phyloP scores from a whole-genome alignment of 768 basidiomycete species.

The Coprinopsis marcescibilis region DNA sequence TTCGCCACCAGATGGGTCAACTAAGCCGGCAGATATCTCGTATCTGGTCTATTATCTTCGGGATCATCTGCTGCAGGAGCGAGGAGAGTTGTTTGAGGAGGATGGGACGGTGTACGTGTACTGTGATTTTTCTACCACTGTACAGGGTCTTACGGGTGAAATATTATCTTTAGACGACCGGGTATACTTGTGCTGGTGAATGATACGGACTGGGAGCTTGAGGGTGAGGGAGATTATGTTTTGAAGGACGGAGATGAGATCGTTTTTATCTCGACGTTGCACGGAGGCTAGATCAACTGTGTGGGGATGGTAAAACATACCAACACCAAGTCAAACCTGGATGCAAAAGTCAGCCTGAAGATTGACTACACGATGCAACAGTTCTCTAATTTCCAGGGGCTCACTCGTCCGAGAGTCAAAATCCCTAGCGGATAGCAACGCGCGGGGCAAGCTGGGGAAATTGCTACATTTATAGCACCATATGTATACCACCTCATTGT shows the following conservation, averaged over 20 bases:
- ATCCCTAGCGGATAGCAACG: too few relatives aligned
- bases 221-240: slow-evolving; percentile 85
- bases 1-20: slow-evolving; percentile 16
- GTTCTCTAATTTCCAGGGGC: too few relatives aligned
- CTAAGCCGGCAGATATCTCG: slow-evolving; percentile 54
- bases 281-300: slow-evolving; percentile 93
- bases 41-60: slow-evolving; percentile 78
- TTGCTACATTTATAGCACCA: too few relatives aligned
- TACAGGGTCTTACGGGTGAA: too few relatives aligned
- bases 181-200: slow-evolving; percentile 97
- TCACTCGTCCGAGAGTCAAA: too few relatives aligned
- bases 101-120: slow-evolving; percentile 81
- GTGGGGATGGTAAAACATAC: too few relatives aligned
- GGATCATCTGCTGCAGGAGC: slow-evolving; percentile 72
- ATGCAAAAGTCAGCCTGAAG: too few relatives aligned
- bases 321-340: too few relatives aligned
- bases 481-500: too few relatives aligned
- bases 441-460: too few relatives aligned
- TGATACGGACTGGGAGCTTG: slow-evolving; percentile 96
- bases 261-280: slow-evolving; percentile 94
- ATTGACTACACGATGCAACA: too few relatives aligned
- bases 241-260: slow-evolving; percentile 80
- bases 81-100: slow-evolving; percentile 87
- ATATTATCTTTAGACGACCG: slow-evolving; percentile 69
- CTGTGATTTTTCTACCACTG: too few relatives aligned